Evolutionary conservation across 164 flowering plant species (phyloP), one percentile per base, ranked within the genome.

Genomic region (Sextonia rubra): DNA sequence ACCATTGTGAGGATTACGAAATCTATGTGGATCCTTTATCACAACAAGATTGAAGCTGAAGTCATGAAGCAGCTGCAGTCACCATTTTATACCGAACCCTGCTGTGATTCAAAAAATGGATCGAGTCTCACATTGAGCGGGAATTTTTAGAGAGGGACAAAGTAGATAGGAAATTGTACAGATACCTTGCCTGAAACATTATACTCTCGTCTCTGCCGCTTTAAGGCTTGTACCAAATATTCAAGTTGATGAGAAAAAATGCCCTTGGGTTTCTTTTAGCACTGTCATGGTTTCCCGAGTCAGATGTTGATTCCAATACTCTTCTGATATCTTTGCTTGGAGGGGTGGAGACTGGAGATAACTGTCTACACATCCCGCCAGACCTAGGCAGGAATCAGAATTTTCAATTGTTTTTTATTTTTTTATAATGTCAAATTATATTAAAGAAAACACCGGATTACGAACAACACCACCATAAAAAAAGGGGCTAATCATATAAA

Each of bases 1-100:
- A 96, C 99, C 4, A 83, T 94, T n/a, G 99, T 94, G 29, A 84
- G 98, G 81, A 89, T 92, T 70, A 94, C 92, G 99, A 94, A 94
- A 73, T 87, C 97, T 3, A 85, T 98, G 79, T 76, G 87, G 73
- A 88, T 90, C 17, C 77, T 92, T 68, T 96, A 92, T 85, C 98
- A 94, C 72, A 95, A 93, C 81, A 93, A 93, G 71, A 83, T 95
- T 56, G 87, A 91, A 12, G 80, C 98, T 4, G 99, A 95, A 78
- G 99, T 94, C 37, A 92, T 98, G 18, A 90, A 91, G 83, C 99
- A 92, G 81, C 74, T 91, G 84, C 98, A 91, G 81, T 83, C 98
- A 1, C 86, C 97, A 22, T 95, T 95, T 93, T 77, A 71, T 93
- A 74, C 89, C 98, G 12, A 91, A 93, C 62, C 99, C 98, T 20